These are phyloP conservation scores for Ascodesmis nigricans DNA, from an alignment of 495 filamentous ascomycete species.

Conservation along the genomic window DNA sequence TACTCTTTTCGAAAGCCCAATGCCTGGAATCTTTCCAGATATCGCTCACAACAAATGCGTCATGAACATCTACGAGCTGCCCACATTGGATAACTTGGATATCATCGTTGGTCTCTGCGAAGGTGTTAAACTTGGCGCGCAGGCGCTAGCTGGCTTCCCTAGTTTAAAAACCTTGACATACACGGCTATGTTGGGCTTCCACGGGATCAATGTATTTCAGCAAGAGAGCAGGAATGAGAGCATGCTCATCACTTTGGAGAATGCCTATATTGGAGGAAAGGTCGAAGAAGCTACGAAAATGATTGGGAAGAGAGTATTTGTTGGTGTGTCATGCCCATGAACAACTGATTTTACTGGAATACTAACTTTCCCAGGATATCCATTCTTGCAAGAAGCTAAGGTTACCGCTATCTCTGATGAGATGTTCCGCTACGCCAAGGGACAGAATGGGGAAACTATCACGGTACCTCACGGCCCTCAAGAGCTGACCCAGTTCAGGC, in stretches of 20 bases:
- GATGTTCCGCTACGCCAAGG: conserved; percentile 65
- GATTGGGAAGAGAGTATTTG: conserved; percentile 65
- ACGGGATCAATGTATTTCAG: conserved; percentile 90
- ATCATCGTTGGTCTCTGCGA: conserved; percentile 66
- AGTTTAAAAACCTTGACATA: conserved; percentile 66
- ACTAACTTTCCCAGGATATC: conserved; percentile 35
- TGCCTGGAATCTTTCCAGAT: conserved; percentile 81
- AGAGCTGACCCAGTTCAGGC: conserved; percentile 62
- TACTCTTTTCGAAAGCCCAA: conserved; percentile 62
- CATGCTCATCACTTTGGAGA: conserved; percentile 68
- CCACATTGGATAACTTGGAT: conserved; percentile 74
- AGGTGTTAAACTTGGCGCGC: conserved; percentile 60
- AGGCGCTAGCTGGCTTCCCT: conserved; percentile 80
- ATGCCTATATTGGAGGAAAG: conserved; percentile 43
- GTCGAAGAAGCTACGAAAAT: conserved; percentile 51
- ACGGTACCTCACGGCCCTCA: conserved; percentile 48
- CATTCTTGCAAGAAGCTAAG: conserved; percentile 84
- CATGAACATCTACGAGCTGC: conserved; percentile 86
- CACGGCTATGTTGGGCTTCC: conserved; percentile 57
- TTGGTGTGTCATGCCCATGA: conserved; percentile 28
- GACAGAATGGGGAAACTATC: conserved; percentile 35
- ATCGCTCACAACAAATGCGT: conserved; percentile 71
- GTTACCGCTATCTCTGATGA: conserved; percentile 79
- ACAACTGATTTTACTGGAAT: not conserved
- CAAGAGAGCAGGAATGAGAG: conserved; percentile 93